phyloP scores from a whole-genome alignment of 768 basidiomycete genomes.

The Suillus subaureus region DNA sequence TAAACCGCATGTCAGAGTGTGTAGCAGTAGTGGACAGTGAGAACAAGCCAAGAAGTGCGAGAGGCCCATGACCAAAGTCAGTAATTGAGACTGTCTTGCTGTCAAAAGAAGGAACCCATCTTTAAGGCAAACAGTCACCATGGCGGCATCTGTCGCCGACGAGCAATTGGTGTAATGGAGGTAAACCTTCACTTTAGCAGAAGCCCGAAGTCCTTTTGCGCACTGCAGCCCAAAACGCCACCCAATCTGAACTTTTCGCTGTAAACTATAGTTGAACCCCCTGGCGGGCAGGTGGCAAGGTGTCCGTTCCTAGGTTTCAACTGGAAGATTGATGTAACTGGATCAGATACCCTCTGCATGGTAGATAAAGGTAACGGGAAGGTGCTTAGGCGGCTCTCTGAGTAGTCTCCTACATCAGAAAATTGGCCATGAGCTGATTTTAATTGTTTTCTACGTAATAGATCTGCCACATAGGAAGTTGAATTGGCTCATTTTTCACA shows the following conservation, averaged over 20 bases:
- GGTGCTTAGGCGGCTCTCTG: too few species aligned
- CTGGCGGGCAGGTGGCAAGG: constrained; percentile 19
- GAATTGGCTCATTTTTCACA: too few species aligned
- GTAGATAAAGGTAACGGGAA: too few species aligned
- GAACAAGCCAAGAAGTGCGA: constrained; percentile 29
- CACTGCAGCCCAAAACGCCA: constrained; percentile 29
- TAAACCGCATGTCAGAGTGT: constrained; percentile 24
- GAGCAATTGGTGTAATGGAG: constrained; percentile 29
- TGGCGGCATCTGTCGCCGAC: constrained; percentile 23
- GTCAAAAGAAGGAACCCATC: constrained; percentile 6
- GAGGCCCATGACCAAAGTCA: constrained; percentile 28
- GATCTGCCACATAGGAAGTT: too few species aligned
- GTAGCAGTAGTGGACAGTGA: background rate
- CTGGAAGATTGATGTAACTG: constrained; percentile 25
- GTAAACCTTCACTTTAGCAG: constrained; percentile 25
- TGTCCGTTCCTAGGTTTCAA: constrained; percentile 22
- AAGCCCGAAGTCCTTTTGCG: constrained; percentile 20
- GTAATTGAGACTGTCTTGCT: constrained; percentile 21
- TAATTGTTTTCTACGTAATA: too few species aligned
- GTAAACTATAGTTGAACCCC: constrained; percentile 18
- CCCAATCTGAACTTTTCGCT: constrained; percentile 27
- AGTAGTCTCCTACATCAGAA: too few species aligned
- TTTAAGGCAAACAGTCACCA: constrained; percentile 16
- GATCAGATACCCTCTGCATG: constrained; percentile 29
- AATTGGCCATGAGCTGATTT: too few species aligned